Base-by-base conservation (phyloP, 495 filamentous ascomycete species). In the Cairneyella variabilis region DNA sequence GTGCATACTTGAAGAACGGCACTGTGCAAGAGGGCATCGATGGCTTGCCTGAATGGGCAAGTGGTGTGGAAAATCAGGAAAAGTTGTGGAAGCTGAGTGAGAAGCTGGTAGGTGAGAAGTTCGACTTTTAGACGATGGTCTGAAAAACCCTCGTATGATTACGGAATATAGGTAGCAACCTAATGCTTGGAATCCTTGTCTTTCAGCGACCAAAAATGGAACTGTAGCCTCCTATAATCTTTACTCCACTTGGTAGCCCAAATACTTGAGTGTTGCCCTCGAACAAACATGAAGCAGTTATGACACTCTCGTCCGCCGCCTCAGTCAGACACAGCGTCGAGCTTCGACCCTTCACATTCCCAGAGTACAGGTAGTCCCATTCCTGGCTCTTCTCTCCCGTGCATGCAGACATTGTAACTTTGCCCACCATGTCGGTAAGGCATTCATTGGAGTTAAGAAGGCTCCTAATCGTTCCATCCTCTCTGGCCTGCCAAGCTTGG, bases 251-350 rank as follows among this genome's bases (percentile, higher is more conserved):
- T 46, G 58, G 58, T 20, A 56, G 22, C 3, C 26, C 58, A 45
- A 60, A 48, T 3, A 60, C 58, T 22, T 60, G 58, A 32, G 21
- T 49, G 21, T 56, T 60, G 8, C 21, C 44, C 26, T 55, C 51
- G 26, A 32, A 46, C 30, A 48, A 17, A 34, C 57, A 60, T 14
- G 26, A 20, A 16, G 27, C 1, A 8, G 34, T 22, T 3, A 17
- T 37, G 20, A 60, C 51, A 0, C 10, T 25, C 22, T 41, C 57
- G 7, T 52, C 17, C 0, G 10, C 17, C 3, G 20, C 45, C 48
- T 60, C 57, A 6, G 51, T 55, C 1, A 60, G 42, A 52, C 57
- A 60, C 14, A 10, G 12, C 1, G 20, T 26, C 2, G 57, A 46
- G 23, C 21, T 27, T 22, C 26, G 45, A 22, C 34, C 56, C 27